Percentiles rank a stretch among this genome's conserved stretches.
These are phyloP conservation scores for Claviceps monticola DNA, from an alignment of 2,329 filamentous ascomycete species.

Conservation along the genomic window DNA sequence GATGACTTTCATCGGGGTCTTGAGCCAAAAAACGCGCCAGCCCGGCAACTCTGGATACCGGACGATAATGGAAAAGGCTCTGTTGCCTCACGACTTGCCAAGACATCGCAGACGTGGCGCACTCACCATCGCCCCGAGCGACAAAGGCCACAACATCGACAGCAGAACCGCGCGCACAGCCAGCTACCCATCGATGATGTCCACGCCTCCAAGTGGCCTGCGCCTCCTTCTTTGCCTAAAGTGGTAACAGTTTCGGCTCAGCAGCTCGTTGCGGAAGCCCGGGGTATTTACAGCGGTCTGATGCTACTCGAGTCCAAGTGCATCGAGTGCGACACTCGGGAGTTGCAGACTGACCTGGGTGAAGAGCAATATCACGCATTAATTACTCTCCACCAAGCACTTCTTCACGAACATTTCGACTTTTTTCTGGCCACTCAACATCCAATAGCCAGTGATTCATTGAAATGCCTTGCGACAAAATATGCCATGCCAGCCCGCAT, in stretches of 20 bases:
- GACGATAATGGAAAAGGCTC: slow-evolving; percentile 9
- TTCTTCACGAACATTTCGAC: slow-evolving; percentile 72
- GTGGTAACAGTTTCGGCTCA: slow-evolving; percentile 51
- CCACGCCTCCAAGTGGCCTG: background rate
- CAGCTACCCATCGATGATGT: slow-evolving; percentile 3
- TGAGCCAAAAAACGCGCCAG: slow-evolving; percentile 9
- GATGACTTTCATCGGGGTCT: slow-evolving; percentile 14
- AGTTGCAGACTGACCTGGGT: slow-evolving; percentile 26
- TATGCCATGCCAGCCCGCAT: slow-evolving; percentile 87
- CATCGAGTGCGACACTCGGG: slow-evolving; percentile 58
- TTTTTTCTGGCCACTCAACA: slow-evolving; percentile 83
- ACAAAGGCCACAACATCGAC: background rate
- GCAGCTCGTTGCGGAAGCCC: slow-evolving; percentile 68
- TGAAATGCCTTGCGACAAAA: slow-evolving; percentile 58
- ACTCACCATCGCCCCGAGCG: slow-evolving; percentile 4
- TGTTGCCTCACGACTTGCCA: slow-evolving; percentile 1
- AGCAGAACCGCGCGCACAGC: background rate
- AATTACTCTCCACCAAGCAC: slow-evolving; percentile 65
- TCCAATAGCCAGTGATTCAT: slow-evolving; percentile 54
- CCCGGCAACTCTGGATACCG: slow-evolving; percentile 16
- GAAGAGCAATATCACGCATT: slow-evolving; percentile 73
- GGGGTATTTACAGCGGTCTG: slow-evolving; percentile 69
- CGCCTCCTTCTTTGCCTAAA: background rate
- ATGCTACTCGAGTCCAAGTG: slow-evolving; percentile 81
- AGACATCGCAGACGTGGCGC: slow-evolving; percentile 2